These are phyloP conservation scores for Cruciata laevipes DNA, from an alignment of 257 asterid species.

Conservation along the genomic window DNA sequence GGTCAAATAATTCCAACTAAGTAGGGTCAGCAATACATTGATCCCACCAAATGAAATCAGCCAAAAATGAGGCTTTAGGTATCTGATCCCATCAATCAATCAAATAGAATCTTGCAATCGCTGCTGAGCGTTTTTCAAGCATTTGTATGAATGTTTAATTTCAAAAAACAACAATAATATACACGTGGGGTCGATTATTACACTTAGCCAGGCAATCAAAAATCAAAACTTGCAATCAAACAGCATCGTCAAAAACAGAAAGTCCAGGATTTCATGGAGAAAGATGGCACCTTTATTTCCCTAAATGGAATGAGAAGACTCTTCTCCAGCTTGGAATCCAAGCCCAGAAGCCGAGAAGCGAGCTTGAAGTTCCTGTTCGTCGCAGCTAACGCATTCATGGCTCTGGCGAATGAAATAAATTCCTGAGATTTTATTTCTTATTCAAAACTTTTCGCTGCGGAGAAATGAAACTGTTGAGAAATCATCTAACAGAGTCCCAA, in stretches of 20 bases:
- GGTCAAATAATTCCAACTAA: neutral
- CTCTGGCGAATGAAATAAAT: constrained; percentile 1
- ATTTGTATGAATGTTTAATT: too few species aligned
- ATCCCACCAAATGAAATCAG: too few species aligned
- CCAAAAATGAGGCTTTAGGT: neutral
- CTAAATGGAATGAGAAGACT: constrained; percentile 86
- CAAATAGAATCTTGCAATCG: too few species aligned
- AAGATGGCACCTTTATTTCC: constrained; percentile 69
- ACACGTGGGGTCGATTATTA: too few species aligned
- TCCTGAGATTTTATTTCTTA: neutral
- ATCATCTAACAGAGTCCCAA: neutral
- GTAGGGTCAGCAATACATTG: neutral
- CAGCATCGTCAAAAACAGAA: neutral
- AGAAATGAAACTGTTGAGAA: neutral
- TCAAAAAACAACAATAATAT: too few species aligned
- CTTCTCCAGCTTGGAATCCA: constrained; percentile 81
- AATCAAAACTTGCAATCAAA: neutral
- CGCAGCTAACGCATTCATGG: constrained; percentile 91
- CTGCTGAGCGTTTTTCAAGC: too few species aligned
- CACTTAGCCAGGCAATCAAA: neutral
- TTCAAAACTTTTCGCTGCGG: neutral
- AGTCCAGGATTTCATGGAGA: neutral
- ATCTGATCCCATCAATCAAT: neutral
- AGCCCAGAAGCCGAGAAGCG: constrained; percentile 77
- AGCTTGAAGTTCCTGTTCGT: constrained; percentile 88